Evolutionary conservation across 805 yeast genomes (phyloP).

Genomic region (Naumovozyma castellii): DNA sequence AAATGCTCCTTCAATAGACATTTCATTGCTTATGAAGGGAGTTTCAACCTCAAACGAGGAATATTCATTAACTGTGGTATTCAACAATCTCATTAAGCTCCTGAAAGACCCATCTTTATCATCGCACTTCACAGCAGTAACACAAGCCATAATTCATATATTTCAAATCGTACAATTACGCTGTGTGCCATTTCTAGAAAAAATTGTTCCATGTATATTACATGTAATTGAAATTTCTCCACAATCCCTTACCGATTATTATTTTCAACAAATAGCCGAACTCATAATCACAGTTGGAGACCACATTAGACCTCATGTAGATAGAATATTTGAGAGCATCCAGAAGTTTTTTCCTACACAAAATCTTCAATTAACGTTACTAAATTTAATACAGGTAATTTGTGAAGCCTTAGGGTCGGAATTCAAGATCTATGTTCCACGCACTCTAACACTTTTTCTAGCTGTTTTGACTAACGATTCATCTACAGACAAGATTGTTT

Average conservation of each 20-base stretch:
- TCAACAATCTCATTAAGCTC: conserved; percentile 70
- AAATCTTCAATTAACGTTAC: conserved; percentile 61
- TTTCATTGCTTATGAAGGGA: conserved; percentile 81
- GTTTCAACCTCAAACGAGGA: conserved; percentile 86
- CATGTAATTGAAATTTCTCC: conserved; percentile 73
- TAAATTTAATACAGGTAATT: conserved; percentile 68
- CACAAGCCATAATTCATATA: conserved; percentile 82
- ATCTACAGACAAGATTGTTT: conserved; percentile 45
- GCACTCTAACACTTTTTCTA: conserved; percentile 60
- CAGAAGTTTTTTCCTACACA: conserved; percentile 54
- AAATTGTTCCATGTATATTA: conserved; percentile 76
- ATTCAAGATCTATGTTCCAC: conserved; percentile 70
- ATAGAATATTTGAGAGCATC: conserved; percentile 60
- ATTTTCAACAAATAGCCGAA: conserved; percentile 75
- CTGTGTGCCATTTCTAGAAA: conserved; percentile 77
- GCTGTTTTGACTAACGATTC: conserved; percentile 63
- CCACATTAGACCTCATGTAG: conserved; percentile 73
- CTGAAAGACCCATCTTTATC: conserved; percentile 75
- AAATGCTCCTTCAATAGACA: conserved; percentile 80
- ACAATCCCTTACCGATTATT: conserved; percentile 65
- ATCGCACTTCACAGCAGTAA: conserved; percentile 76
- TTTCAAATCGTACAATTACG: conserved; percentile 78
- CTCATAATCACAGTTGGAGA: conserved; percentile 75
- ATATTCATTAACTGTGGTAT: conserved; percentile 88
- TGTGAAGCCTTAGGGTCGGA: conserved; percentile 84